These are phyloP conservation scores for Fraxinus velutina DNA, from an alignment of 305 asterid genomes.

Conservation along the genomic window DNA sequence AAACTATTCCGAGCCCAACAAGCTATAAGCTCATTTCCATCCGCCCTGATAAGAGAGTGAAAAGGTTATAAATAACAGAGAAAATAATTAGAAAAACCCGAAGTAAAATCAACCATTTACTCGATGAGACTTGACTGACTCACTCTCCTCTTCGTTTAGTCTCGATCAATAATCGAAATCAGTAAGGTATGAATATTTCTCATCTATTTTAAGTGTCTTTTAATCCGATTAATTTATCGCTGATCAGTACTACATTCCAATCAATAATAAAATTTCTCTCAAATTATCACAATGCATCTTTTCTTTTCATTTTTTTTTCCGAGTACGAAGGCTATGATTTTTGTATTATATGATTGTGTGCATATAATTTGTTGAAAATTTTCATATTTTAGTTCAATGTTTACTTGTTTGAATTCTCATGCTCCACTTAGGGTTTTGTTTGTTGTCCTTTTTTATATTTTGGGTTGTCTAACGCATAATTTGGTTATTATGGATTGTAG, in stretches of 20 bases:
- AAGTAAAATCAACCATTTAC: background rate
- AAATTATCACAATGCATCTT: background rate
- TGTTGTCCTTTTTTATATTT: background rate
- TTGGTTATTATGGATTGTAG: background rate
- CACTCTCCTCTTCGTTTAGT: background rate
- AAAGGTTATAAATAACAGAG: background rate
- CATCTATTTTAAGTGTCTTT: background rate
- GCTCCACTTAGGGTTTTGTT: background rate
- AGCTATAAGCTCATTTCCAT: background rate
- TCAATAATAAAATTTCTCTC: background rate
- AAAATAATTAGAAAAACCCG: background rate
- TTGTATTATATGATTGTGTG: background rate
- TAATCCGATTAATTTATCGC: background rate
- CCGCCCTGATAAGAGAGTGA: background rate
- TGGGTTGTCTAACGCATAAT: background rate
- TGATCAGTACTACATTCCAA: background rate
- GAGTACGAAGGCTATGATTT: background rate
- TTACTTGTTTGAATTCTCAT: background rate
- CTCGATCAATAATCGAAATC: background rate
- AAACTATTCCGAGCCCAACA: no score
- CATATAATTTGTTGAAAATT: background rate
- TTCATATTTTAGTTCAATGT: background rate
- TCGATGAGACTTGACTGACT: background rate
- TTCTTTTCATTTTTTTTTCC: background rate
- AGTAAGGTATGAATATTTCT: background rate